These are phyloP conservation scores for Botrytis pseudocinerea DNA, from an alignment of 2,329 filamentous ascomycete genomes.

Conservation along the genomic window DNA sequence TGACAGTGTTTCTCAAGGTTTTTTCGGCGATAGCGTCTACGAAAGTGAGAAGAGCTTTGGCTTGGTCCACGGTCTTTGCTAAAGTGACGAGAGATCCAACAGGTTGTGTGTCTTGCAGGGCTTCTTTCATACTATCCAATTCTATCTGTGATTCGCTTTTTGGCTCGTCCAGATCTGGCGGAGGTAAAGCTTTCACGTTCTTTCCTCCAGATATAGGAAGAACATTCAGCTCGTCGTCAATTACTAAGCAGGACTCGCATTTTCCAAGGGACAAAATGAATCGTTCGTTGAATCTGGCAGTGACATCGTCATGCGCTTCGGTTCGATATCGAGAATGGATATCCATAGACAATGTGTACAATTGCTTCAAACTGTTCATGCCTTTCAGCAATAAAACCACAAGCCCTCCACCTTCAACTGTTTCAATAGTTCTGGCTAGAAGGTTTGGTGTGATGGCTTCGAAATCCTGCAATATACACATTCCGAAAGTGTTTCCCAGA, in stretches of 20 bases:
- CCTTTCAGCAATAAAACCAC: conserved; percentile 90
- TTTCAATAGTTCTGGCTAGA: conserved; percentile 91
- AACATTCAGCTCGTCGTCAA: conserved; percentile 97
- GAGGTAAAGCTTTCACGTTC: conserved; percentile 78
- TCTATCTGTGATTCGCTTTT: conserved; percentile 72
- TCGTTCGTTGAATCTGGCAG: conserved; percentile 94
- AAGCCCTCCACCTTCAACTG: conserved; percentile 91
- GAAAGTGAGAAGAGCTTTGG: conserved; percentile 94
- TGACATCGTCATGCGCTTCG: conserved; percentile 92
- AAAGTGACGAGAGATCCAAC: conserved; percentile 82
- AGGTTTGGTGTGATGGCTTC: conserved; percentile 97
- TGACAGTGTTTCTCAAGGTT: conserved; percentile 89
- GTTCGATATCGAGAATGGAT: conserved; percentile 95
- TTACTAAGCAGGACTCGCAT: conserved; percentile 90
- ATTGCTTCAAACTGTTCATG: conserved; percentile 94
- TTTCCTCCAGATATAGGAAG: conserved; percentile 95
- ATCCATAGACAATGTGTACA: conserved; percentile 97
- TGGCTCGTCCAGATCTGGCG: conserved; percentile 71
- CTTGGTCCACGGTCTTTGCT: conserved; percentile 90
- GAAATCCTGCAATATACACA: conserved; percentile 98
- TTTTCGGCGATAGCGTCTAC: conserved; percentile 96
- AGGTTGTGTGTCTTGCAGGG: conserved; percentile 79
- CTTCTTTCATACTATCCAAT: conserved; percentile 83
- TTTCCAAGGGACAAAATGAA: conserved; percentile 95
- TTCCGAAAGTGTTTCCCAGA: conserved; percentile 94